Evolutionary conservation across 1,284 basidiomycete species (phyloP).

Genomic region (Trametes hirsuta): DNA sequence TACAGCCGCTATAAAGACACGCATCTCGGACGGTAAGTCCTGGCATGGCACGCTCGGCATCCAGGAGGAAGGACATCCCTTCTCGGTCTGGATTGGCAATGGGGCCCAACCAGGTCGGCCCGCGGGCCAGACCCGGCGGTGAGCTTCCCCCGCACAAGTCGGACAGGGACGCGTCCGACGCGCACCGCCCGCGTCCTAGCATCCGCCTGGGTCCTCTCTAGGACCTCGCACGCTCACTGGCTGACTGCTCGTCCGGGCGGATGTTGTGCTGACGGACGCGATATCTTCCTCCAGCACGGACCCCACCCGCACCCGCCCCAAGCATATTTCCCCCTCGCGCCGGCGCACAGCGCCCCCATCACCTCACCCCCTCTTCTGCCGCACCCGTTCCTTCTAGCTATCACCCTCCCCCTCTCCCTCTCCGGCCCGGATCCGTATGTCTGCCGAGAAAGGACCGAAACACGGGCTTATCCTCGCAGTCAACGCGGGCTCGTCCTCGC

Average conservation of each 20-base stretch:
- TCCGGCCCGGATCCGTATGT: not conserved
- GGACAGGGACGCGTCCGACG: not conserved
- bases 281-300: conserved; percentile 1
- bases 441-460: conserved; percentile 11
- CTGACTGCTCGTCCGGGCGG: not conserved
- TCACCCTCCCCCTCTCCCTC: not conserved
- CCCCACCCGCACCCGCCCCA: not conserved
- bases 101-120: not conserved
- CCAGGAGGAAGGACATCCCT: no score
- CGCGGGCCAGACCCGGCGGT: conserved; percentile 2
- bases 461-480: conserved; percentile 56
- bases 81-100: no score
- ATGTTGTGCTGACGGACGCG: not conserved
- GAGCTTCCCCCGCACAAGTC: not conserved
- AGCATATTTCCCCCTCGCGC: not conserved
- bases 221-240: not conserved
- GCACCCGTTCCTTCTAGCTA: not conserved
- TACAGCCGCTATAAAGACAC: no score
- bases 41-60: no score
- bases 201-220: conserved; percentile 7
- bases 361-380: no score
- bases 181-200: not conserved
- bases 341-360: no score
- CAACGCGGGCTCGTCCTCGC: conserved; percentile 77
- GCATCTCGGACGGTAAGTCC: no score